A percentile compares a stretch with the other conserved stretches of the same genome.
Evolutionary conservation across 2,329 filamentous ascomycete species (phyloP).

Genomic region (Fusarium continuum): DNA sequence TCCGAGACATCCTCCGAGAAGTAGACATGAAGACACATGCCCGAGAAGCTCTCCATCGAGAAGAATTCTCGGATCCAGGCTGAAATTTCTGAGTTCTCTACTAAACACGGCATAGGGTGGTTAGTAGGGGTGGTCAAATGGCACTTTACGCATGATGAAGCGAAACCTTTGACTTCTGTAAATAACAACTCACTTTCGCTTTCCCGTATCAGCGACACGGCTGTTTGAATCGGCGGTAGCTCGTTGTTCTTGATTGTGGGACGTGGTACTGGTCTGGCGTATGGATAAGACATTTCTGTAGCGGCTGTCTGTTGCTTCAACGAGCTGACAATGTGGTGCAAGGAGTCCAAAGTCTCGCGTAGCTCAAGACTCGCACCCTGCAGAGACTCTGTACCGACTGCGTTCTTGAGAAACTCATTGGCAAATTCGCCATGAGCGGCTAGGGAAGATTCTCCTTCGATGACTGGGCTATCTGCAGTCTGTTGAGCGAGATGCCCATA

Average conservation of each 20-base stretch:
- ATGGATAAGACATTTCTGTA: conserved; percentile 39
- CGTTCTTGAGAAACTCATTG: conserved; percentile 55
- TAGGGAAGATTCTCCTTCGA: conserved; percentile 57
- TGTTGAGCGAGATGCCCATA: conserved; percentile 30
- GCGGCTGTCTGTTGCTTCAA: conserved; percentile 40
- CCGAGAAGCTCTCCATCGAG: conserved; percentile 44
- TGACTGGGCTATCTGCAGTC: conserved; percentile 43
- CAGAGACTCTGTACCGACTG: conserved; percentile 44
- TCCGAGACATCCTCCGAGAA: conserved; percentile 47
- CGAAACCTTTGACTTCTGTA: background rate
- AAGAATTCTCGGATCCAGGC: conserved; percentile 46
- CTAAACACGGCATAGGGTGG: background rate
- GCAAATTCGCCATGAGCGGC: conserved; percentile 58
- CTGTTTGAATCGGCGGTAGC: conserved; percentile 39
- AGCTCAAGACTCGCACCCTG: conserved; percentile 46
- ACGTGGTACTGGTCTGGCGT: conserved; percentile 33
- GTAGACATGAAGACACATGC: conserved; percentile 48
- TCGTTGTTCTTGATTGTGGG: conserved; percentile 31
- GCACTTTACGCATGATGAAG: background rate
- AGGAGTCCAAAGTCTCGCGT: conserved; percentile 48
- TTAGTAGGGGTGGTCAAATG: background rate
- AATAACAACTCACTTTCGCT: conserved; percentile 32
- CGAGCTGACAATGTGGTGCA: conserved; percentile 43
- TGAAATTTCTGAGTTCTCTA: conserved; percentile 33
- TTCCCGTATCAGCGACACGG: conserved; percentile 33